A percentile compares a stretch with the other conserved stretches of the same genome.
Evolutionary conservation across 306 rosid genomes (phyloP).

Genomic region (Begonia loranthoides): DNA sequence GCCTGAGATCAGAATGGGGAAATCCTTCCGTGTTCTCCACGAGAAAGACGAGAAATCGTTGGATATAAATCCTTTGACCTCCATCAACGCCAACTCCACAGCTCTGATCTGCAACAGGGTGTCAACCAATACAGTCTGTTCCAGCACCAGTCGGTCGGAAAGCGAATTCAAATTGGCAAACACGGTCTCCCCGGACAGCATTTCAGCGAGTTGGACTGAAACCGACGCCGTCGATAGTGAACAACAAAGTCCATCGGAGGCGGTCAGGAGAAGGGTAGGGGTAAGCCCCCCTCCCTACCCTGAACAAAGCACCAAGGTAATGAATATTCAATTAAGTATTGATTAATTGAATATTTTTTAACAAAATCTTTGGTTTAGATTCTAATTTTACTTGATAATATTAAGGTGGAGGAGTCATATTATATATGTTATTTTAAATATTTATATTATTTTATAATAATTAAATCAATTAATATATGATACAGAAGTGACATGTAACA

Average conservation of each 20-base stretch:
- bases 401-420: too few relatives aligned
- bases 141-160: slow-evolving; percentile 43
- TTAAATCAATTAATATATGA: too few relatives aligned
- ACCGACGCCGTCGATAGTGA: slow-evolving; percentile 16
- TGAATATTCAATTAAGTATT: not conserved
- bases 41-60: slow-evolving; percentile 13
- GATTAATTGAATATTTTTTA: too few relatives aligned
- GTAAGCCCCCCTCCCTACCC: not conserved
- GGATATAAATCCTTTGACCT: slow-evolving; percentile 8
- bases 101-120: not conserved
- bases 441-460: too few relatives aligned
- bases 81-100: not conserved
- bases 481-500: too few relatives aligned
- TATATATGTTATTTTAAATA: too few relatives aligned
- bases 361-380: too few relatives aligned
- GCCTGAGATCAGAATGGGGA: slow-evolving; percentile 14
- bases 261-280: slow-evolving; percentile 22
- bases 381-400: too few relatives aligned
- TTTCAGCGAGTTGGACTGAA: slow-evolving; percentile 11
- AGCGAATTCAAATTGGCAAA: slow-evolving; percentile 32
- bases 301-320: slow-evolving; percentile 24
- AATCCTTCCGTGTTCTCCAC: slow-evolving; percentile 18
- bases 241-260: slow-evolving; percentile 5
- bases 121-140: slow-evolving; percentile 8
- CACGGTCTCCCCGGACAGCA: slow-evolving; percentile 11